Base-by-base conservation (phyloP, 2,329 filamentous ascomycete species). In the Lachnellula cervina region DNA sequence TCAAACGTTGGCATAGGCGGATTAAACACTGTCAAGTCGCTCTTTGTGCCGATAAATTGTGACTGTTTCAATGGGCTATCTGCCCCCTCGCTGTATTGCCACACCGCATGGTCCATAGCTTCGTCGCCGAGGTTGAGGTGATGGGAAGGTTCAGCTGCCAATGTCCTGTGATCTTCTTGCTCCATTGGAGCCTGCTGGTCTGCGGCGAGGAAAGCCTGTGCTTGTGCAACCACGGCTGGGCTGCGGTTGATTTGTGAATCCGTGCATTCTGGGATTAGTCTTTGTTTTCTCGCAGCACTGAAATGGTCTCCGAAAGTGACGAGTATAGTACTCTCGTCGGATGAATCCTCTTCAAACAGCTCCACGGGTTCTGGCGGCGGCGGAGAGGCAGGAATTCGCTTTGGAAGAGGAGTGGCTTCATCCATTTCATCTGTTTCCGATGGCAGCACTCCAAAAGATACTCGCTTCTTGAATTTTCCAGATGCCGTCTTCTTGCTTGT, bases 151-250 rank as follows among this genome's bases (percentile, higher is more conserved):
- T 45, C n/a, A 11, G 28, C 19, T 32, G 34, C 32, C n/a, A 37
- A 38, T 4, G 17, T 19, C 2, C 23, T 46, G 14, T 37, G 35
- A 32, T 46, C 34, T 42, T 60, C 35, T 54, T 58, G 25, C 45
- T 64, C 57, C 57, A 52, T 14, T 23, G 57, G 56, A n/a, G 49
- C 49, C 19, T 65, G 53, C 7, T 56, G 53, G 58, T 80, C 78
- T 5, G 76, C 77, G n/a, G 71, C 66, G 28, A 74, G 67, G 56
- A 81, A 81, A 6, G 76, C 75, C 56, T 77, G 70, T 0, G 78
- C 78, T 75, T 80, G 79, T 6, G 76, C 78, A 53, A 69, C 72
- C 16, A 77, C 59, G 6, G 76, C 74, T 34, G 76, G 80, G 37
- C 68, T 70, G 60, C 66, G 61, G 8, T 54, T 46, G 2, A 56